A percentile compares a stretch with the other conserved stretches of the same genome.
Conservation (phyloP, 345 rosid species). For the Excoecaria agallocha region DNA sequence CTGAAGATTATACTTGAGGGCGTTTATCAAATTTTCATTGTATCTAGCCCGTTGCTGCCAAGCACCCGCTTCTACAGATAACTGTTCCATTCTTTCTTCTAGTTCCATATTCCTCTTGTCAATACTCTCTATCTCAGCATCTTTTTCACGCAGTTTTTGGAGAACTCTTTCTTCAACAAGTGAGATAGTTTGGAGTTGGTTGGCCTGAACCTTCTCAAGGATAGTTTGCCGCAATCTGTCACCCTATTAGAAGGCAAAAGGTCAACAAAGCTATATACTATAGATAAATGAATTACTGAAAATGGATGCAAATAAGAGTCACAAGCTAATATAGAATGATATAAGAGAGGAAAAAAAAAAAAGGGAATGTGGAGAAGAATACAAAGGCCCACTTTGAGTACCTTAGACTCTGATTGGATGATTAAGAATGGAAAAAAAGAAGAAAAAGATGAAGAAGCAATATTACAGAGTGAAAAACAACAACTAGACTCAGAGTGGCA, state of each 20-base stretch:
- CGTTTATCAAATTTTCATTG: slow-evolving; percentile 63
- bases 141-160: slow-evolving; percentile 66
- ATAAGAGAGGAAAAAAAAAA: background rate
- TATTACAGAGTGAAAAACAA: background rate
- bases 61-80: slow-evolving; percentile 62
- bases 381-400: too few species aligned
- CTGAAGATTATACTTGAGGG: slow-evolving; percentile 68
- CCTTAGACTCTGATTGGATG: too few species aligned
- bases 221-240: slow-evolving; percentile 55
- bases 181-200: slow-evolving; percentile 57
- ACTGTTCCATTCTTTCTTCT: slow-evolving; percentile 66
- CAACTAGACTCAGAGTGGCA: background rate
- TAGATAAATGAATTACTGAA: background rate
- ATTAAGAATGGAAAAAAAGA: background rate
- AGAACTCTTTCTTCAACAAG: slow-evolving; percentile 55
- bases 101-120: slow-evolving; percentile 74
- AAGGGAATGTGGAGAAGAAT: background rate
- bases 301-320: background rate
- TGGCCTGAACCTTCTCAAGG: slow-evolving; percentile 56
- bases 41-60: slow-evolving; percentile 78
- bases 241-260: slow-evolving; percentile 37
- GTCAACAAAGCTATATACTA: background rate
- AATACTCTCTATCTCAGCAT: slow-evolving; percentile 62
- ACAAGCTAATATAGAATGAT: background rate
- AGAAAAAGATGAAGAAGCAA: background rate